Evolutionary conservation across 352 stramenopile species (phyloP).

Genomic region (Globisporangium parvum): DNA sequence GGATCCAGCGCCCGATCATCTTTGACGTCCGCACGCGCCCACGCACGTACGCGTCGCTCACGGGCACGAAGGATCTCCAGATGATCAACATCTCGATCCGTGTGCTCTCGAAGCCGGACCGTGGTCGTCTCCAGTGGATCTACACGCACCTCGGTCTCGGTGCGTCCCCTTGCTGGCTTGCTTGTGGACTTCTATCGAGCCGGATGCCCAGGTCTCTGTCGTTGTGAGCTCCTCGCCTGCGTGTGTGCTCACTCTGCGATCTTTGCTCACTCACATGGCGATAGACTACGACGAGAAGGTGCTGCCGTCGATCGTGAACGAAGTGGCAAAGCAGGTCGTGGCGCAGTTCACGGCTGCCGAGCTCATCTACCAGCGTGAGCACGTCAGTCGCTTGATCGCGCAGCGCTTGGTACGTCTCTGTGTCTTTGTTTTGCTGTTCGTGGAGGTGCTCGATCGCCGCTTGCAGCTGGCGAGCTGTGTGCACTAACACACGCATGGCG

Average conservation of each 20-base stretch:
- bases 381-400: conserved; percentile 94
- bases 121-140: conserved; percentile 92
- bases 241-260: too few species aligned
- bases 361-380: conserved; percentile 98
- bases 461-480: too few species aligned
- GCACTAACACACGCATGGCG: conserved; percentile 9
- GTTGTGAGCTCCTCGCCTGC: too few species aligned
- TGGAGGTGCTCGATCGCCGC: too few species aligned
- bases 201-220: not conserved
- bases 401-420: conserved; percentile 85
- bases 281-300: conserved; percentile 98
- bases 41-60: conserved; percentile 90
- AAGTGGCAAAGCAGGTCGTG: conserved; percentile 98
- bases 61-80: conserved; percentile 96
- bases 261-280: not conserved
- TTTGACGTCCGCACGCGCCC: conserved; percentile 93
- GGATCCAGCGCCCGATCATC: conserved; percentile 95
- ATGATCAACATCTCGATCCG: conserved; percentile 99
- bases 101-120: conserved; percentile 97
- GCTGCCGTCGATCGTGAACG: conserved; percentile 98
- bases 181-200: not conserved
- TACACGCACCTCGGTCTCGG: conserved; percentile 93
- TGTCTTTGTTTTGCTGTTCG: too few species aligned
- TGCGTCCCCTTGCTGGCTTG: conserved; percentile 15
- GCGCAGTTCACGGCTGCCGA: conserved; percentile 99